Base-by-base conservation (phyloP, 768 basidiomycete species). In the Termitomyces eurrhizus region DNA sequence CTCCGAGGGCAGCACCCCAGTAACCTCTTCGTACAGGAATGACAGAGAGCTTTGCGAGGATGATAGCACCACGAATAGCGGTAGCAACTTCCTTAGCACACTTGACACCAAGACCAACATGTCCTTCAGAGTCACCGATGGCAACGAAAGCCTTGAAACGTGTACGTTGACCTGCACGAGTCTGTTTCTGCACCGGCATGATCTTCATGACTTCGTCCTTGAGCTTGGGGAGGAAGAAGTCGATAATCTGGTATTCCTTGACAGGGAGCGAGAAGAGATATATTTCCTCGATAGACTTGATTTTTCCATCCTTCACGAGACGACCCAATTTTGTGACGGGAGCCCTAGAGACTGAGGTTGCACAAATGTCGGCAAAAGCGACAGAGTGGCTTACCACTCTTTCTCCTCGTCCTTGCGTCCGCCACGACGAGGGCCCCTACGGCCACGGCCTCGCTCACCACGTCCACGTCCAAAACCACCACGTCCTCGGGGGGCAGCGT, bases 181-280 rank as follows among this genome's bases (percentile, higher is more conserved):
- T 99, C 78, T 99, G 97, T 80, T 99, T 99, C 81, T 98, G 97
- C 59, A 99, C 97, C 67, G 97, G 97, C 89, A 95, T 95, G 75
- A 99, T 98, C 77, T 95, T 96, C 97, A 99, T 99, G 66, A 99
- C 97, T 76, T 97, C 95, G 69, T 95, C 97, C 85, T 99, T 99
- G 80, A 99, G 91, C 75, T 93, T 92, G 69, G 97, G 97, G 52
- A 98, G 86, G 93, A 99, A 98, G 76, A 90, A 88, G 82, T 99
- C 97, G 83, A 99, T 90, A 78, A 99, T 97, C 79, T 99, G 97
- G 84, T 80, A 98, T 80, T 99, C 97, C 81, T 98, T 99, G 78
- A 99, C 92, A 62, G 96, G 95, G 65, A 99, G 90, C 32, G 97
- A 99, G 88, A 98, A 99, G 73, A 99, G 95, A 80, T 98, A 99